Evolutionary conservation across 2,329 filamentous ascomycete genomes (phyloP).

Genomic region (Hymenoscyphus infarciens): DNA sequence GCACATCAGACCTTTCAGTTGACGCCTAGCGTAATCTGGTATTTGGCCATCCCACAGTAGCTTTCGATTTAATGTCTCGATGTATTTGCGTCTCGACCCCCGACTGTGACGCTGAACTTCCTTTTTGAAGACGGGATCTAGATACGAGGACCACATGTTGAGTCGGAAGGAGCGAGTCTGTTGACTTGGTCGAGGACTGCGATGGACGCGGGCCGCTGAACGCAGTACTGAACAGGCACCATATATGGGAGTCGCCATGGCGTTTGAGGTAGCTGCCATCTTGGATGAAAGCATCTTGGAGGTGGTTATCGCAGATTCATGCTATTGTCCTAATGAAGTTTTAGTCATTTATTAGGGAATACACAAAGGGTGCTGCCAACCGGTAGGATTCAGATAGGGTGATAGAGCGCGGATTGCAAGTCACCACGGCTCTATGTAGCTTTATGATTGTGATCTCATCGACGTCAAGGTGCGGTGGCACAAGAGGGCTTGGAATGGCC

Average conservation of each 20-base stretch:
- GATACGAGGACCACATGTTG: conserved; percentile 44
- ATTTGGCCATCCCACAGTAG: conserved; percentile 46
- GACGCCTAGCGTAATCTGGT: conserved; percentile 33
- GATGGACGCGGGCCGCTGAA: conserved; percentile 12
- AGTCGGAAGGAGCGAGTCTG: conserved; percentile 49
- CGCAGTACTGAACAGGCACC: conserved; percentile 16
- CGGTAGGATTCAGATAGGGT: neutral
- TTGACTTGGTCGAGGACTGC: conserved; percentile 27
- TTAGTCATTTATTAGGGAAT: neutral
- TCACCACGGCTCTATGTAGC: neutral
- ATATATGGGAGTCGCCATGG: conserved; percentile 13
- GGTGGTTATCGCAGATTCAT: conserved; percentile 22
- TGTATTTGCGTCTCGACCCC: conserved; percentile 43
- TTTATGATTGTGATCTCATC: neutral
- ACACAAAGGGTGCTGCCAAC: neutral
- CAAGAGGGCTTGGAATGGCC: neutral
- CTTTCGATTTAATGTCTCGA: conserved; percentile 43
- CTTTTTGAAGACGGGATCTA: conserved; percentile 41
- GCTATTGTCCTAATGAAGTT: neutral
- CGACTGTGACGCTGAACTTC: conserved; percentile 45
- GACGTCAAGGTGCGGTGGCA: neutral
- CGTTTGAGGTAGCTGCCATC: conserved; percentile 20
- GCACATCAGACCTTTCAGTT: conserved; percentile 42
- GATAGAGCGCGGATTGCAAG: neutral
- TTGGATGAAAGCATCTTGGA: conserved; percentile 31